Base-by-base conservation (phyloP, 1,284 basidiomycete genomes). In the Microbotryum scabiosae region DNA sequence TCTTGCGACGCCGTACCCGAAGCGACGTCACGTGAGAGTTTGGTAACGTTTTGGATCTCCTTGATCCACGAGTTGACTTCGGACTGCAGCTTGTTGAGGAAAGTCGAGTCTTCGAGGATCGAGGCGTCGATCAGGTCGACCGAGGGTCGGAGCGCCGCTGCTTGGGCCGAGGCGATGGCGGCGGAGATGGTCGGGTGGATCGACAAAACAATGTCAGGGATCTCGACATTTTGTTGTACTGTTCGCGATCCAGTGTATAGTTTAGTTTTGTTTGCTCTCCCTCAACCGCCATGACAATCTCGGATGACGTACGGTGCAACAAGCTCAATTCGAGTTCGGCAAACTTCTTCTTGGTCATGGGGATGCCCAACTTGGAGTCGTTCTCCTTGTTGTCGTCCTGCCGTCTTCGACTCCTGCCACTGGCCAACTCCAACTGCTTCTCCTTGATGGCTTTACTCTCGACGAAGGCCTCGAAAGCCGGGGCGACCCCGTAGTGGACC, bases 11-110 rank as follows among this genome's bases (percentile, higher is more conserved):
- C 93, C 0, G 92, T 97, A 1, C 94, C 96, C 2, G 88, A 90
- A 1, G 86, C 82, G n/a, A 97, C 93, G 70, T 97, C 92, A 36
- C 94, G 82, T 28, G 73, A 75, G 20, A 98, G 83, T 73, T 94
- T 96, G 20, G 96, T 97, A 60, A 98, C 91, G 0, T 88, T 85
- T 76, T 97, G 94, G 56, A 98, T 94, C 60, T 92, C 88, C 76
- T 97, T 97, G 78, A 98, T 96, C 96, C 94, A 99, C 21, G 84
- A 82, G 75, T 97, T 97, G 70, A 98, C 94, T 69, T 97, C 89
- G 16, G 83, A 82, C 72, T 97, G 94, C 3, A 99, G 82, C 44
- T 87, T 85, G 75, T 97, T 98, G 59, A 98, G 84, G 78, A 99
- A 98, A 1, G 85, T 79, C 54, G 86, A 87, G 77, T 98, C 94